Evolutionary conservation across 2,329 filamentous ascomycete species (phyloP), one percentile per base, ranked within the genome.

Genomic region (Phyllosticta paracitricarpa): DNA sequence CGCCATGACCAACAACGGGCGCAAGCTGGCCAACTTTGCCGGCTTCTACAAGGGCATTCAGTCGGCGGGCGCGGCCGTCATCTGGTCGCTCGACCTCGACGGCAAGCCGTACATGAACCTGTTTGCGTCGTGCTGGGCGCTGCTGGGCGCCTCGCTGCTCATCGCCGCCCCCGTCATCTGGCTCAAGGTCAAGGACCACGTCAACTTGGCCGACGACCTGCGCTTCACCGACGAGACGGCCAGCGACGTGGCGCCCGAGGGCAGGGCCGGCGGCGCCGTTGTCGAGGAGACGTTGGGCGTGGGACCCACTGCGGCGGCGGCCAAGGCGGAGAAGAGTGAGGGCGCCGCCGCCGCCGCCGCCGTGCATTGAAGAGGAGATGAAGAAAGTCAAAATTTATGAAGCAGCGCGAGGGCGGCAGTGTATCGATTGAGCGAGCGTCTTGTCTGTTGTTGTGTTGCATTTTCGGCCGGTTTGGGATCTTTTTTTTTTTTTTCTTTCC

Each of bases 31-130:
- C 77, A 96, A 97, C 79, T 88, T 93, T 70, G 89, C 91, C 52
- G 92, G 89, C 64, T 92, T 89, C 79, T 94, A 94, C 82, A 94
- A 94, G 78, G 87, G 87, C 57, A 89, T 96, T 65, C 91, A 96
- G 74, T 93, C 89, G n/a, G 89, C 89, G 19, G 91, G 90, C 67
- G 86, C 87, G 2, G 91, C 89, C 62, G 83, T 92, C 68, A 88
- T 84, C 68, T 89, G 84, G 85, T 82, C 84, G 26, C 73, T 94
- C 59, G 89, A 94, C 69, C 76, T 82, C 40, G 65, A 66, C 28
- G 68, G 68, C 51, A 81, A 82, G 33, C 77, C 86, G 0, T 95
- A 83, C 76, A 85, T 88, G 78, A 82, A 80, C 66, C 83, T 91
- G 67, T 93, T 95, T 67, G 88, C 80, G 5, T 80, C 80, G 52